Conservation (phyloP, 169 alveolate genomes). For the Theileria sp. region DNA sequence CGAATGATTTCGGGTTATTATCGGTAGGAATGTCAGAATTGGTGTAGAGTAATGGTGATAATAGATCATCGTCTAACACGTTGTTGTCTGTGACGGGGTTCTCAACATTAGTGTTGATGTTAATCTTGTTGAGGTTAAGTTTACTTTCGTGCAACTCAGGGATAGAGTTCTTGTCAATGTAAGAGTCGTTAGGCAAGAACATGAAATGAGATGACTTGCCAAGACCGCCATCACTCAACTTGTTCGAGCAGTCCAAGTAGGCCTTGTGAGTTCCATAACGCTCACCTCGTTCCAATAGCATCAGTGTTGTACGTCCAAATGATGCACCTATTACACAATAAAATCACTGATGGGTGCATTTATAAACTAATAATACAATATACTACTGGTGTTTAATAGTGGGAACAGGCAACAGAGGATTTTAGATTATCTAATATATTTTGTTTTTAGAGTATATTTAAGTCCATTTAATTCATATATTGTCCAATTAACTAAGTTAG, state of each 20-base stretch:
- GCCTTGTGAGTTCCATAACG: conserved; percentile 7
- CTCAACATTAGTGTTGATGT: conserved; percentile 7
- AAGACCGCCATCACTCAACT: background rate
- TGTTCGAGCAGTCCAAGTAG: background rate
- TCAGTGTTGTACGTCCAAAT: conserved; percentile 58
- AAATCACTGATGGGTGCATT: background rate
- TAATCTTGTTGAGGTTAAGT: conserved; percentile 5
- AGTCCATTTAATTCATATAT: background rate
- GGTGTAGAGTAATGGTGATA: conserved; percentile 6
- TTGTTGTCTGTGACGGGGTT: background rate
- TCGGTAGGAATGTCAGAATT: background rate
- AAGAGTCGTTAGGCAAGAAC: conserved; percentile 33
- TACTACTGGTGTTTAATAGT: background rate
- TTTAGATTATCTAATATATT: no score
- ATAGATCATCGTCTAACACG: conserved; percentile 9
- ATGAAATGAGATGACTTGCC: conserved; percentile 18
- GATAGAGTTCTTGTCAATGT: conserved; percentile 28
- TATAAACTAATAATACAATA: background rate
- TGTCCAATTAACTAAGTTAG: background rate
- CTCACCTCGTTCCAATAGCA: conserved; percentile 25
- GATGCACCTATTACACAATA: conserved; percentile 54
- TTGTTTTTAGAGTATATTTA: background rate
- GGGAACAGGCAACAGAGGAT: background rate
- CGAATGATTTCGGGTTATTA: conserved; percentile 12
- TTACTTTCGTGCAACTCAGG: conserved; percentile 36